Conservation (phyloP, 2,329 filamentous ascomycete genomes). For the Periconia digitata region DNA sequence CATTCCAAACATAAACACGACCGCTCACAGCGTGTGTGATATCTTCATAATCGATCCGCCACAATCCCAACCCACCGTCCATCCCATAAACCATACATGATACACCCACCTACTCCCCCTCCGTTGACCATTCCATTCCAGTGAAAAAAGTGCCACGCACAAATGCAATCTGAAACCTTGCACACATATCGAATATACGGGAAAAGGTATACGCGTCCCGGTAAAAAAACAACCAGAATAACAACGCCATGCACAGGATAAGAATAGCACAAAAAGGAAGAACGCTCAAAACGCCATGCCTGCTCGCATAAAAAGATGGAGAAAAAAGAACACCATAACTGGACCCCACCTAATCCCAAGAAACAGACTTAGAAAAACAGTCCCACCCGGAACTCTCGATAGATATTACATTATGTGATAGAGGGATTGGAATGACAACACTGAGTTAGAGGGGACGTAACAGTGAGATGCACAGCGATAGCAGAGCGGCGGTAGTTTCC, state of each 20-base stretch:
- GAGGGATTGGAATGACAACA: background rate
- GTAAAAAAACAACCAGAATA: background rate
- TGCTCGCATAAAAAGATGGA: background rate
- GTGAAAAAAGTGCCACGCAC: background rate
- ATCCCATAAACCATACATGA: too few relatives aligned
- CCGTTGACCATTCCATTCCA: background rate
- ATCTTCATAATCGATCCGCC: too few relatives aligned
- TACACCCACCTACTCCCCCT: background rate
- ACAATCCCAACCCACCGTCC: too few relatives aligned
- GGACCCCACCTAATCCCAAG: background rate
- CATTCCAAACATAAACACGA: too few relatives aligned
- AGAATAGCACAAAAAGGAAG: too few relatives aligned
- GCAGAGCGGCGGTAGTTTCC: too few relatives aligned
- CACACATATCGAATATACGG: background rate
- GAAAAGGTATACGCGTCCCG: background rate
- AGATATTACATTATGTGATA: background rate
- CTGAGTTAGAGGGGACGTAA: too few relatives aligned
- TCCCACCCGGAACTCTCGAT: too few relatives aligned
- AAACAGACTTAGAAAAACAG: too few relatives aligned
- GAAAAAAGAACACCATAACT: background rate
- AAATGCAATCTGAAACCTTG: background rate
- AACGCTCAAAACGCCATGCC: constrained; percentile 8
- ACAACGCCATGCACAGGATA: constrained; percentile 14
- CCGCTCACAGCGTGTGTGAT: too few relatives aligned
- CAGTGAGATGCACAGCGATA: too few relatives aligned